Evolutionary conservation across 1,284 basidiomycete species (phyloP), one percentile per base, ranked within the genome.

Genomic region (Exobasidium cylindrosporum): DNA sequence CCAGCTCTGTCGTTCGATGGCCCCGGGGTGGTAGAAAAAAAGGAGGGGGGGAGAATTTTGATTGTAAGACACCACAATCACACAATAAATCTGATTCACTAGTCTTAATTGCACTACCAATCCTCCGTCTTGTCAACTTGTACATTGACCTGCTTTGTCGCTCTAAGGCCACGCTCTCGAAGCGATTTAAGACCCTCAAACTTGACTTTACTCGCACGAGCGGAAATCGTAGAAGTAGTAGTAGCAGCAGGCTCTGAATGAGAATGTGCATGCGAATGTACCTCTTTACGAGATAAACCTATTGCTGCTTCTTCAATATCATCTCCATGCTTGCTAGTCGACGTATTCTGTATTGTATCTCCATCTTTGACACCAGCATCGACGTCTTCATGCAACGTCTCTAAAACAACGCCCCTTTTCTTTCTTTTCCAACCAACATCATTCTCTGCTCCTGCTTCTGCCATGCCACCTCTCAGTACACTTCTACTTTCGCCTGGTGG

Each of bases 311-410:
- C 53, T 28, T 55, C 53, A 44, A 55, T 55, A 23, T 55, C 53
- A 28, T 55, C 53, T 6, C 40, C 29, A 4, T 14, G 7, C 28
- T 40, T 44, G 29, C 21, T 14, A 4, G 26, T 13, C 17, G 21
- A 21, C 3, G 53, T 3, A 3, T 44, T 26, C 23, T 55, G 32
- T 14, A 10, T 35, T 14, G 31, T 14, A 29, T 6, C 21, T 4
- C 14, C 32, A 4, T 21, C 28, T 21, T 32, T 44, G n/a, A 23
- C 24, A 55, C 40, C 53, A 26, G 53, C 17, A 17, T 55, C 53
- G 13, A 55, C 53, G 26, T 55, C 53, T 44, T 55, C 53, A 17
- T 55, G 53, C 28, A 55, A 44, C 28, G 53, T 55, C 30, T 55
- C 53, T 23, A 55, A 11, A 6, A 55, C 53, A 13, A 55, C 14